Evolutionary conservation across 1,284 basidiomycete genomes (phyloP), one percentile per base, ranked within the genome.

Genomic region (Ustilago lituana): DNA sequence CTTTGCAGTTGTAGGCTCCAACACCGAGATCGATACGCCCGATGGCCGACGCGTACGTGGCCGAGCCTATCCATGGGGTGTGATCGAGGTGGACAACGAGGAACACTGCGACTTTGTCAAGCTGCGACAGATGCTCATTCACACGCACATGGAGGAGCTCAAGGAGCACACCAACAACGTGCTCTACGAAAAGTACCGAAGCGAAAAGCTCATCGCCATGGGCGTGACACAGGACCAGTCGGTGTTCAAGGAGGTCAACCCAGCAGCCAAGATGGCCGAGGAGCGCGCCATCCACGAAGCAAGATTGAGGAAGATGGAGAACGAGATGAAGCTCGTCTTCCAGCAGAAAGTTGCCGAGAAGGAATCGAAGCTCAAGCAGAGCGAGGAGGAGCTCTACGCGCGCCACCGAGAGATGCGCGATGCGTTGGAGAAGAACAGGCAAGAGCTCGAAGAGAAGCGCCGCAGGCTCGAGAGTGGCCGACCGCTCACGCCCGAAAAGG

Each of bases 361-460:
- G 74, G 79, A 81, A 58, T 72, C 78, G 53, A 81, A 81, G 73
- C 76, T 81, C 50, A 81, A 81, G 72, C 79, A 81, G 71, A 77
- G 73, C 65, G 79, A 81, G 47, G 79, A 81, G 58, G 79, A 81
- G 72, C 70, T 81, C 35, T 81, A 81, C 47, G 77, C 78, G 23
- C 77, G 79, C 47, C 79, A 81, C 59, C 67, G 78, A 43, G 78
- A 81, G 69, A 81, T 81, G 79, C 66, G 78, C 45, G 75, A 79
- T 48, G 78, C 80, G 17, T 86, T 98, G 78, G 96, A 98, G 85
- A 98, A 95, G 86, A 95, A 98, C 84, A 88, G 93, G 75, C 81
- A 86, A 68, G 95, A 98, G 81, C 86, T 98, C 77, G 95, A 98
- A 84, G 95, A 98, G 90, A 98, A 97, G 89, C 87, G 93, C 84